phyloP scores from a whole-genome alignment of 352 stramenopile species.

The Phytophthora sp. region DNA sequence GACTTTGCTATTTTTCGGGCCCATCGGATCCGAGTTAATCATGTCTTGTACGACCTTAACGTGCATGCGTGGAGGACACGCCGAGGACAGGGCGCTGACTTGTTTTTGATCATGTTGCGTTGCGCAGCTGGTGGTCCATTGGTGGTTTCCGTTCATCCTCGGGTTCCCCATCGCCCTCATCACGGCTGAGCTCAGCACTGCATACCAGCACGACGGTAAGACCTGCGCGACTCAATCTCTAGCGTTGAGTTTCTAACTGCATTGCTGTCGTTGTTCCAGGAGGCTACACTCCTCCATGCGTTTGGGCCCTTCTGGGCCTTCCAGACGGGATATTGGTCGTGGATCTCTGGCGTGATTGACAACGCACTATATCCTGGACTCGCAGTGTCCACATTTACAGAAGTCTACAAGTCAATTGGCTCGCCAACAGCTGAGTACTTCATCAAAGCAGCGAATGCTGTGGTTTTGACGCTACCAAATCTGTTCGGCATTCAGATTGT shows the following conservation, averaged over 20 bases:
- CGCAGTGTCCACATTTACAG: constrained; percentile 46
- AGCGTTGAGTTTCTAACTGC: too few relatives aligned
- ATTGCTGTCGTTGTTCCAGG: constrained; percentile 30
- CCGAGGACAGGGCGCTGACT: not conserved
- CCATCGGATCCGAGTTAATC: constrained; percentile 48
- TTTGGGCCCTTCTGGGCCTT: constrained; percentile 91
- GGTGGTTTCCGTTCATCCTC: constrained; percentile 91
- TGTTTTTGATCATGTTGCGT: not conserved
- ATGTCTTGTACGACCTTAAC: constrained; percentile 34
- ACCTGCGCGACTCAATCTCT: not conserved
- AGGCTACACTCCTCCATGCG: constrained; percentile 89
- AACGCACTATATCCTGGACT: constrained; percentile 94
- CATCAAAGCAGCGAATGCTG: constrained; percentile 50
- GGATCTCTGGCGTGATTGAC: constrained; percentile 91
- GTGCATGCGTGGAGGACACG: not conserved
- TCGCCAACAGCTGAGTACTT: constrained; percentile 43
- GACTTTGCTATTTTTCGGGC: constrained; percentile 49
- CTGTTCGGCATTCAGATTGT: constrained; percentile 80
- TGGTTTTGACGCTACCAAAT: constrained; percentile 48
- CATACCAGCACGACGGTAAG: constrained; percentile 83
- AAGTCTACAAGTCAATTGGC: constrained; percentile 41
- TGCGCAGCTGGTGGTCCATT: constrained; percentile 53
- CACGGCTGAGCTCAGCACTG: constrained; percentile 91
- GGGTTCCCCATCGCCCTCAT: constrained; percentile 91
- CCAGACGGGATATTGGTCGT: constrained; percentile 82